phyloP scores from a whole-genome alignment of 257 asterid species.

The Solanum microdontum region DNA sequence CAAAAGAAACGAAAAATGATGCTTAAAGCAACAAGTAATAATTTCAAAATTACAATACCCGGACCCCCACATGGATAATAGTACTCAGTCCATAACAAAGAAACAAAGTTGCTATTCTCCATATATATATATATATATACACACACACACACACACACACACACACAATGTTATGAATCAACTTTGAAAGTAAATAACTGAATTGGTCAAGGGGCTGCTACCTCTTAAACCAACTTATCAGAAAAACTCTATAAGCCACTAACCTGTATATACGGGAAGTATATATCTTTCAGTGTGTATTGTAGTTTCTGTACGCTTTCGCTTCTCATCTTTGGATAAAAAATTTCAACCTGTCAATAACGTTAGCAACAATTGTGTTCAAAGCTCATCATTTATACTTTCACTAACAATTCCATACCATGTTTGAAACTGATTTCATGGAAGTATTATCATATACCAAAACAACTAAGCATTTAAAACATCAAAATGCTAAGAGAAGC shows the following conservation, averaged over 20 bases:
- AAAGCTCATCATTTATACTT: neutral
- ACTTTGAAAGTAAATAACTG: neutral
- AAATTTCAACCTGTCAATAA: conserved; percentile 47
- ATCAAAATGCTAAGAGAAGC: neutral
- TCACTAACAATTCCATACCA: neutral
- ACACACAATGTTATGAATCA: neutral
- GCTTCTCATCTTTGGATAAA: conserved; percentile 24
- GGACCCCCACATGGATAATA: neutral
- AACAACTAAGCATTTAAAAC: neutral
- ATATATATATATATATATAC: too few relatives aligned
- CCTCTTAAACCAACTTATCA: neutral
- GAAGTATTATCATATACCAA: neutral
- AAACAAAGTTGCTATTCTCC: neutral
- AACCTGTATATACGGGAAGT: conserved; percentile 86
- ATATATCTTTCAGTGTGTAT: conserved; percentile 53
- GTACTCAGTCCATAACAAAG: neutral
- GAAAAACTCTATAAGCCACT: neutral
- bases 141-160: too few relatives aligned
- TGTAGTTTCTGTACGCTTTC: conserved; percentile 15
- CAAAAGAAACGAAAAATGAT: neutral
- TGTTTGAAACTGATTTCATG: neutral
- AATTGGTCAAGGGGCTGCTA: neutral
- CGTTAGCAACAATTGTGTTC: neutral
- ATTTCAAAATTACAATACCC: neutral
- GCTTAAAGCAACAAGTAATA: neutral